Base-by-base conservation (phyloP, 1,284 basidiomycete genomes). In the Ceratobasidium sp. region DNA sequence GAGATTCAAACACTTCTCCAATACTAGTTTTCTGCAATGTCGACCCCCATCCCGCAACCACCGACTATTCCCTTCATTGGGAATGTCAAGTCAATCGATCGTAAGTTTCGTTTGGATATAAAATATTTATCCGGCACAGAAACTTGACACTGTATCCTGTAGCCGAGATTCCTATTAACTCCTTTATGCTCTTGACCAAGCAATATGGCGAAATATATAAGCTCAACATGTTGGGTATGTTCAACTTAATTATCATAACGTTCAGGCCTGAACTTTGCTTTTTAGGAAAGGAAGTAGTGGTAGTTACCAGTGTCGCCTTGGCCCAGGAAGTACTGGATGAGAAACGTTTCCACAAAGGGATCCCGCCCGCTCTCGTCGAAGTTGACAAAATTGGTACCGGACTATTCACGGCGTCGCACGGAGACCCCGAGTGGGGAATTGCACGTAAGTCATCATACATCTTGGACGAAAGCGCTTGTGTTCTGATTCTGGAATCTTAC, bases 341-440 rank as follows among this genome's bases (percentile, higher is more conserved):
- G 61, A 85, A 84, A 42, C 83, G 85, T 42, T 90, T 89, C 83
- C 82, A 85, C 56, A 90, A 90, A 82, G 81, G 80, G 33, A 82
- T 89, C 20, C 77, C 66, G 6, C 84, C 84, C 5, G 81, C 85
- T 1, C 82, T 90, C 0, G 46, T 79, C 13, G 81, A 89, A 79
- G 85, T 88, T 12, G 84, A 89, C 46, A 85, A 85, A 71, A 84
- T 88, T 4, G 85, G 85, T 0, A 89, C 90, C 81, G 89, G 86
- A 0, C 82, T 88, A 7, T 88, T 88, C 82, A 89, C 87, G 23
- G 88, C 88, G 0, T 83, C 85, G 40, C 81, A 83, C 20, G 84
- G 86, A 6, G 89, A 90, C 80, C 84, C 85, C 55, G 89, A 88
- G 82, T 90, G 89, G 89, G 86, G 83, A 12, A 84, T 88, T 56